A percentile compares a stretch with the other conserved stretches of the same genome.
Conservation (phyloP, 441 rosid genomes). For the Capsella rubella region DNA sequence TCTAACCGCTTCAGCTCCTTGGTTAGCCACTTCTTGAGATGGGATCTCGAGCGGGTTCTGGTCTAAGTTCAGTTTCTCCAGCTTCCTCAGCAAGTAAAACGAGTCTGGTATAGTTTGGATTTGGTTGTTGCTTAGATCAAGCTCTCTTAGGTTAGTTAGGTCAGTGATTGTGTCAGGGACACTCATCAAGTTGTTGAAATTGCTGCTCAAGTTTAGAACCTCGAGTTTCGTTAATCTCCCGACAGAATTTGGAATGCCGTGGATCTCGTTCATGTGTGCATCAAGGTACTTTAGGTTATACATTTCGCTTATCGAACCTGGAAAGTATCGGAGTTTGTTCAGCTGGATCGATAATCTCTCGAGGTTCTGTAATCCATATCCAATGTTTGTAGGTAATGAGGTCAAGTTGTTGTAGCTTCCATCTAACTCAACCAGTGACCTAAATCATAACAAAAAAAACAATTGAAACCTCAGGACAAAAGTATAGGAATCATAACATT, state of each 20-base stretch:
- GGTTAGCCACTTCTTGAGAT: conserved; percentile 52
- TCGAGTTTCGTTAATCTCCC: conserved; percentile 66
- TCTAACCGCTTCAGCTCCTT: conserved; percentile 63
- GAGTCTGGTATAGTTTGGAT: conserved; percentile 60
- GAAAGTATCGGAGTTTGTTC: conserved; percentile 61
- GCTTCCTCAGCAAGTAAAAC: conserved; percentile 57
- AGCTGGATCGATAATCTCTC: conserved; percentile 60
- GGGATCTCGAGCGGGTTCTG: conserved; percentile 66
- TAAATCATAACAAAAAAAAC: conserved; percentile 23
- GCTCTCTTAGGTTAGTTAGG: conserved; percentile 58
- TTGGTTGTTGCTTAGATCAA: conserved; percentile 79
- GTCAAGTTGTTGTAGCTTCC: conserved; percentile 66
- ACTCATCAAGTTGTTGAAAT: conserved; percentile 60
- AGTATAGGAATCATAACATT: not conserved
- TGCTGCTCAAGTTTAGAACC: conserved; percentile 64
- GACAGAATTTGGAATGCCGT: conserved; percentile 59
- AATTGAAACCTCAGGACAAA: conserved; percentile 10
- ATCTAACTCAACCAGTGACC: conserved; percentile 68
- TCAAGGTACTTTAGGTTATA: conserved; percentile 58
- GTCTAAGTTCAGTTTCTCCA: conserved; percentile 64
- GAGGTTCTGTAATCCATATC: conserved; percentile 62
- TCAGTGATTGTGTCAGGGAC: conserved; percentile 67
- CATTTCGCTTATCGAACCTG: conserved; percentile 63
- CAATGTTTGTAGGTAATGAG: conserved; percentile 58
- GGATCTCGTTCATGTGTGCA: conserved; percentile 71